Base-by-base conservation (phyloP, 192 early-diverging fungal species). In the Umbelopsis ramanniana region DNA sequence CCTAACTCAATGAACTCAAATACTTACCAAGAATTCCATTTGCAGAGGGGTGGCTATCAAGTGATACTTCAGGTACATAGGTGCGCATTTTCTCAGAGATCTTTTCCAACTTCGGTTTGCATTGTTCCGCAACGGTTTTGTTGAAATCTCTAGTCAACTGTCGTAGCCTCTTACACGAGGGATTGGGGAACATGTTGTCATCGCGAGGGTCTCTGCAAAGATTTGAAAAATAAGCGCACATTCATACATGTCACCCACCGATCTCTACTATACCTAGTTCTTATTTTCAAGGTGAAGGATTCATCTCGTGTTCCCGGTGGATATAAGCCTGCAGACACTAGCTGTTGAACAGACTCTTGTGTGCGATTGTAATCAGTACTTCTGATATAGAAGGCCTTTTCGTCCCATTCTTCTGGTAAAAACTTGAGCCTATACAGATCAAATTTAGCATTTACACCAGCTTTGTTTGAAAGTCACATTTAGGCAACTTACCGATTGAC, bases 171-270 rank as follows among this genome's bases (percentile, higher is more conserved):
- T 57, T 38, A 57, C 79, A 81, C 29, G 70, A 74, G 12, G 74
- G 79, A 52, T 81, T 76, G 38, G 79, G 70, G 52, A 72, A 81
- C 70, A 81, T 47, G n/a, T 71, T 77, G 19, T 81, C 79, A 38
- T 60, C 68, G 19, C 70, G 45, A 17, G 69, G 66, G 53, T 81
- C 79, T 22, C 79, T 81, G 50, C 23, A 48, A 21, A 15, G 4
- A 12, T 26, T 45, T 21, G 43, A 10, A 43, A 46, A 52, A 38
- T 50, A n/a, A 24, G 26, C n/a, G 24, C 10, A 26, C 53, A 24
- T 24, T 24, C 53, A 22, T 22, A 50, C 17, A 23, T 9, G 2
- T 38, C 24, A 57, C 33, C 47, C 22, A 2, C 22, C n/a, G 26
- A 52, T 40, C 10, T 2, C 12, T 38, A 17, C 29, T 14, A 74